Conservation (phyloP, 768 basidiomycete species). For the Tubosaeta sp. region DNA sequence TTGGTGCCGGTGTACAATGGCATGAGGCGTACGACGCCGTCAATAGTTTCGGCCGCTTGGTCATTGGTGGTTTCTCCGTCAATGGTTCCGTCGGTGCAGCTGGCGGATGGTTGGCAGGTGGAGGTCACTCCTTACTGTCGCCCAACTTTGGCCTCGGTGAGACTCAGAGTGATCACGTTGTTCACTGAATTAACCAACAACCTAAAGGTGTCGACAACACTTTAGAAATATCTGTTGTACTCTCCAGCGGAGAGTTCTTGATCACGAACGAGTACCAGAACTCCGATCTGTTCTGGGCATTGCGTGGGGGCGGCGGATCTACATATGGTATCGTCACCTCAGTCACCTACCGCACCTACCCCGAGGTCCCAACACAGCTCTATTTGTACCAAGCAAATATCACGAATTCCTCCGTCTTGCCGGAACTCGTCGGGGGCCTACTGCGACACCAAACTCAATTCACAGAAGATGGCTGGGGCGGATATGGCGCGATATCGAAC, state of each 20-base stretch:
- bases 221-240: conserved; percentile 43
- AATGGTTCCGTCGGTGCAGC: conserved; percentile 44
- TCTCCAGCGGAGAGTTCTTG: conserved; percentile 38
- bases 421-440: conserved; percentile 32
- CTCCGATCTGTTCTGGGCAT: conserved; percentile 51
- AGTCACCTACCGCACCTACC: too few relatives aligned
- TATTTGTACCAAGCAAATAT: conserved; percentile 30
- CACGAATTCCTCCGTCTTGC: conserved; percentile 25
- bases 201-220: conserved; percentile 49
- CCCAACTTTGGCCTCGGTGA: too few relatives aligned
- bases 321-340: too few relatives aligned
- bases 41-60: conserved; percentile 33
- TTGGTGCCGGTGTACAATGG: conserved; percentile 48
- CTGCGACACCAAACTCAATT: conserved; percentile 33
- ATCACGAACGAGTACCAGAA: conserved; percentile 39
- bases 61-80: conserved; percentile 43
- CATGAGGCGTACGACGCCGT: conserved; percentile 40
- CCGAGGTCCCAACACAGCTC: conserved; percentile 28
- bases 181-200: too few relatives aligned
- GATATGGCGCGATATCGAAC: conserved; percentile 24
- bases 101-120: conserved; percentile 51
- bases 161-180: too few relatives aligned
- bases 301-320: too few relatives aligned
- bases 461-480: conserved; percentile 44
- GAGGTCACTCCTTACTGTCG: too few relatives aligned